Base-by-base conservation (phyloP, 2,329 filamentous ascomycete genomes). In the Zymoseptoria brevis region DNA sequence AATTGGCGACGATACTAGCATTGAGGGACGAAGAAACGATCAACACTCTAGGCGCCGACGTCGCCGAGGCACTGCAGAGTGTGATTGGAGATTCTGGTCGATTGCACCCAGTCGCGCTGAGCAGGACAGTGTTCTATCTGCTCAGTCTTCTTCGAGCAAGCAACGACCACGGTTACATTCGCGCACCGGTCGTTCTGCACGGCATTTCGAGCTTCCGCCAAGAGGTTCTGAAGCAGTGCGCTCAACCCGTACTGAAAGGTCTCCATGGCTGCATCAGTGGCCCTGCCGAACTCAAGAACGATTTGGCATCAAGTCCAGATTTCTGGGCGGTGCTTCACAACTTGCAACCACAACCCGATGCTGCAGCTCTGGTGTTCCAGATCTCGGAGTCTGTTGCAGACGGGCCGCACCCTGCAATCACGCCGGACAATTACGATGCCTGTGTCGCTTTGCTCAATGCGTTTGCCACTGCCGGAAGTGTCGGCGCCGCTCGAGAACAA, bases 261-360 rank as follows among this genome's bases (percentile, higher is more conserved):
- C 78, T 99, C 24, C 83, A 86, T 51, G 80, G 86, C 51, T 96
- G 92, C 68, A 89, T 96, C 65, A 85, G 87, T 55, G 84, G 88
- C 60, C 85, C 90, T 8, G 86, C 86, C 24, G 85, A 88, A 11
- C 78, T 99, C 26, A 86, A 90, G 59, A 96, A 89, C 66, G 93
- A 97, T 75, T 89, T 97, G 66, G 95, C 96, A 75, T 93, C 90
- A 13, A 97, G 93, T 19, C 94, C 94, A 0, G 94, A 99, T 71
- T 97, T 99, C 74, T 99, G 94, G 94, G 87, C 88, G 4, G 89
- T 96, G 13, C 79, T 99, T 56, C 87, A 90, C 62, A 83, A 85
- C 30, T 78, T 99, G 19, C 79, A 80, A 22, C 79, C 79, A 19
- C 63, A 69, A 52, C 76, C 84, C 2, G 86, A 89, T 56, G 87